Conservation (phyloP, 2,329 filamentous ascomycete genomes). For the Colletotrichum theobromicola region DNA sequence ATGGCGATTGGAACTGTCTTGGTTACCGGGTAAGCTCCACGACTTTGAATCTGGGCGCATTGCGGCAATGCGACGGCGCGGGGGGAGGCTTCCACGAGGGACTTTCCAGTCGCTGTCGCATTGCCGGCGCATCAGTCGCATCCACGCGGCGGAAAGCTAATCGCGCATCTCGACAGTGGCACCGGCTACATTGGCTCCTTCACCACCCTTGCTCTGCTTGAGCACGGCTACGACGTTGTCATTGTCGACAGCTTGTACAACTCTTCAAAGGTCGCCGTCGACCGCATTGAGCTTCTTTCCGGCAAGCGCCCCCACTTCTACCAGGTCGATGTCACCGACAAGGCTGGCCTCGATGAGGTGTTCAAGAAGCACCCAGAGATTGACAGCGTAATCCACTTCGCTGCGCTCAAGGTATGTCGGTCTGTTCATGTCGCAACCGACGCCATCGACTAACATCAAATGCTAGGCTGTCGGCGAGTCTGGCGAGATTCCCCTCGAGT, state of each 20-base stretch:
- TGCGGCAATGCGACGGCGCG: background rate
- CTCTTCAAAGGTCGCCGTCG: conserved; percentile 87
- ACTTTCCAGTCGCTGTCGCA: background rate
- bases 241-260: conserved; percentile 98
- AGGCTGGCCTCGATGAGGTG: conserved; percentile 81
- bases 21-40: conserved; percentile 79
- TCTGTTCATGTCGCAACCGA: background rate
- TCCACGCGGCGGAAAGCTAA: background rate
- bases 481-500: conserved; percentile 90
- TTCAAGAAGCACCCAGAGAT: conserved; percentile 91
- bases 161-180: conserved; percentile 63
- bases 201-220: conserved; percentile 87
- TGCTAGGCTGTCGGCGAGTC: conserved; percentile 94
- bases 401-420: conserved; percentile 83
- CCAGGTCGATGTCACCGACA: conserved; percentile 87
- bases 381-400: conserved; percentile 98
- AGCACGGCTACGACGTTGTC: conserved; percentile 95
- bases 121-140: background rate
- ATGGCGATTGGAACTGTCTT: conserved; percentile 90
- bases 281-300: conserved; percentile 92
- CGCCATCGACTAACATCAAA: background rate
- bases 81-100: background rate
- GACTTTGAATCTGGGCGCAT: background rate
- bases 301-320: conserved; percentile 88
- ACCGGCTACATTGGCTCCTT: conserved; percentile 99